Evolutionary conservation across 108 stramenopile species (phyloP), one percentile per base, ranked within the genome.

Genomic region (Skeletonema grethae): DNA sequence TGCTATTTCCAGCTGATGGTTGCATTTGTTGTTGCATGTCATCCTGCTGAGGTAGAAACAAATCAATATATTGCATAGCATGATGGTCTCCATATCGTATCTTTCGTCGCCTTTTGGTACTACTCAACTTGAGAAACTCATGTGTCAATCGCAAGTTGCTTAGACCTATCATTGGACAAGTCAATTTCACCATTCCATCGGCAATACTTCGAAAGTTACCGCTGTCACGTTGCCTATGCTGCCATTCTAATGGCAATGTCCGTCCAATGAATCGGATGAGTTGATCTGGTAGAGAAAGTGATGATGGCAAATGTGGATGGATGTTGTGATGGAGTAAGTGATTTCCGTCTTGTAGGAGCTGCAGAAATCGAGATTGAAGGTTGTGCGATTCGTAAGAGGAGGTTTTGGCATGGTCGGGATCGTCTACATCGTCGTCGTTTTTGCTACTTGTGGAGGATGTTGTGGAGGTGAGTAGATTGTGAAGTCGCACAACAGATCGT

Each of bases 221-320:
- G 39, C 30, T 48, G 73, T 94, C 93, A 4, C 93, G 85, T 15
- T 87, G 16, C 12, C 28, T 36, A 77, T 90, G 73, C 62, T 90
- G 90, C 70, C 76, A 73, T 12, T 66, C 11, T 56, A 91, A 41
- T 2, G 90, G 86, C 7, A 94, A 48, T 15, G 72, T 12, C 5
- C 64, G n/a, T 4, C 88, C 83, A 25, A 94, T 34, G 41, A 57
- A 68, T 10, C 92, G 79, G 0, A 90, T 93, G 11, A 74, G 31
- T 36, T 58, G 57, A 57, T 86, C 82, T 9, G 73, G 78, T 15
- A 65, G 41, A 3, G 84, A 82, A 10, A 77, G 84, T 28, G 67
- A 80, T 24, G 68, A 13, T 22, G 82, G 56, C 25, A 90, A 65
- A 68, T 90, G 89, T 11, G 89, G 89, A 82, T 90, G 88, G n/a